These are phyloP conservation scores for Chlamydomonas asymmetrica DNA, from an alignment of 139 green algal species.

Conservation along the genomic window DNA sequence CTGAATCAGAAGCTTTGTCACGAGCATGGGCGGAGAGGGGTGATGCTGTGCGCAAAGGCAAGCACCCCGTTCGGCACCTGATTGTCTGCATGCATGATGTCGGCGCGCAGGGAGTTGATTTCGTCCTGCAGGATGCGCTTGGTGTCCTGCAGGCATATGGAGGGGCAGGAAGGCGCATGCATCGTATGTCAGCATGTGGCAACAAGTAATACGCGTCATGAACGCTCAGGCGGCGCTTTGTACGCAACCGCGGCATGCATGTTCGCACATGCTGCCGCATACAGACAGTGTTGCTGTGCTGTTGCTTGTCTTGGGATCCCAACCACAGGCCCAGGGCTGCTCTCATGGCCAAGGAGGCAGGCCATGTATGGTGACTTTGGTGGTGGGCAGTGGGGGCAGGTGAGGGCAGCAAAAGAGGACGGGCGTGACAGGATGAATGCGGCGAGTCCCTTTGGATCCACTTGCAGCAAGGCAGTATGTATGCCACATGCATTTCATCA, in stretches of 20 bases:
- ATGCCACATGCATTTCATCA: too few relatives aligned
- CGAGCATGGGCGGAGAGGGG: not conserved
- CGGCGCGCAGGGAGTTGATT: slow-evolving; percentile 18
- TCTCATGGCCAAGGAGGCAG: too few relatives aligned
- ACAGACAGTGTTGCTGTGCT: not conserved
- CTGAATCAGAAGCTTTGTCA: not conserved
- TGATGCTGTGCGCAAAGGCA: not conserved
- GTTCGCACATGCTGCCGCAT: not conserved
- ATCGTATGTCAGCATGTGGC: not conserved
- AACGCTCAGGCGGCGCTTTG: not conserved
- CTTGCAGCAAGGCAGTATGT: too few relatives aligned
- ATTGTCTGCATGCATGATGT: slow-evolving; percentile 26
- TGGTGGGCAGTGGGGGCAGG: too few relatives aligned
- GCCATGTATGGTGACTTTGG: too few relatives aligned
- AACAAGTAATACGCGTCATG: too few relatives aligned
- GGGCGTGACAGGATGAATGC: too few relatives aligned
- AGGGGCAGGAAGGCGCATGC: not conserved
- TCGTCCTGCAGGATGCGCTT: slow-evolving; percentile 32
- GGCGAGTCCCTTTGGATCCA: too few relatives aligned
- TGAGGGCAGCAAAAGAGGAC: too few relatives aligned
- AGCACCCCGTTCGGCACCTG: not conserved
- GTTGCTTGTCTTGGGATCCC: not conserved
- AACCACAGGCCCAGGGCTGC: too few relatives aligned
- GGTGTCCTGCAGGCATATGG: slow-evolving; percentile 21
- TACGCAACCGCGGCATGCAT: too few relatives aligned